Evolutionary conservation across 257 asterid genomes (phyloP).

Genomic region (Rubia yunnanensis): DNA sequence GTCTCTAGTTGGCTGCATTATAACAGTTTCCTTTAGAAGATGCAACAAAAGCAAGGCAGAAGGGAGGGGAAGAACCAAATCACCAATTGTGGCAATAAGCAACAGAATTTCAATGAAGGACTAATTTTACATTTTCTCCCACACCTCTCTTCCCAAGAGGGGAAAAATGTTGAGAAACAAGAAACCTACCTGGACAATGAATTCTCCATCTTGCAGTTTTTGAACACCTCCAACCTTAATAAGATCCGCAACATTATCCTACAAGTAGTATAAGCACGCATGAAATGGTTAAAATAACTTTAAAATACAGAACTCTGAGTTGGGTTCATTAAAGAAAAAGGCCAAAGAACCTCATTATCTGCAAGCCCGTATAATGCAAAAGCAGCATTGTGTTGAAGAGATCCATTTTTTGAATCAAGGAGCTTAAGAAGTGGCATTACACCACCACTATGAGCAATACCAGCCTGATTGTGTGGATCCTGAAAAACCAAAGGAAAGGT

Average conservation of each 20-base stretch:
- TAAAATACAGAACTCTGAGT: neutral
- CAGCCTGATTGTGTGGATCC: constrained; percentile 98
- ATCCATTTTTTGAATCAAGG: constrained; percentile 90
- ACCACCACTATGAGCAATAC: constrained; percentile 95
- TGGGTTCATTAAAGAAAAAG: neutral
- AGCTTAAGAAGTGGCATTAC: constrained; percentile 72
- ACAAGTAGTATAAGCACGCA: constrained; percentile 5
- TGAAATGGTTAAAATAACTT: neutral
- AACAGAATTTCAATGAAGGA: neutral
- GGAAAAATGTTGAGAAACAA: neutral
- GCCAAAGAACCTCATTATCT: constrained; percentile 72
- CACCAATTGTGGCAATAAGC: neutral
- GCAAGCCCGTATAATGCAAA: constrained; percentile 99
- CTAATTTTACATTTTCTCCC: neutral
- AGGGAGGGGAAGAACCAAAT: neutral
- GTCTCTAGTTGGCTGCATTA: constrained; percentile 92
- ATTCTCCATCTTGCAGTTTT: constrained; percentile 96
- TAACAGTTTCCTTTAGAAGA: neutral
- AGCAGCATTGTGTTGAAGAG: constrained; percentile 98
- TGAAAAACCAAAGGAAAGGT: constrained; percentile 19
- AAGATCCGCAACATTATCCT: constrained; percentile 96
- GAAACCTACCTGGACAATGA: constrained; percentile 71
- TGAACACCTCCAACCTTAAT: constrained; percentile 91
- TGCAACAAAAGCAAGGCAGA: neutral
- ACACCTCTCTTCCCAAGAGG: neutral